Conservation (phyloP, 163 green algal genomes). For the Prototheca cutis region DNA sequence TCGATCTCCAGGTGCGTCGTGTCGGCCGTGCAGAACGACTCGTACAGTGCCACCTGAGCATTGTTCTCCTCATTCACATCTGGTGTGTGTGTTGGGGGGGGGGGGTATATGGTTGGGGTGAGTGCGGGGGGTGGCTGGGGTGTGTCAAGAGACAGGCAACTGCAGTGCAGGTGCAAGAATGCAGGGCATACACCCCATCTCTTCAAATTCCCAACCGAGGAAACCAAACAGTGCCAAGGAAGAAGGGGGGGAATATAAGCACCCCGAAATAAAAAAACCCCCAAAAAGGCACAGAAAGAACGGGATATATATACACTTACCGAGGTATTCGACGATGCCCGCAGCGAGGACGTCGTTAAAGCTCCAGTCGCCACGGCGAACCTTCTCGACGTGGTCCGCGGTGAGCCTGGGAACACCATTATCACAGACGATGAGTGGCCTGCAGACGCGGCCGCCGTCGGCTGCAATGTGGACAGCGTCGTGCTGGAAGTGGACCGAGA, state of each 20-base stretch:
- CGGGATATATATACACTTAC: no score
- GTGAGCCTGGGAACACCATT: slow-evolving; percentile 69
- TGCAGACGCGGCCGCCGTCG: slow-evolving; percentile 91
- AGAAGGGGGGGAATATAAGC: no score
- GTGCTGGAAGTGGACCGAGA: slow-evolving; percentile 52
- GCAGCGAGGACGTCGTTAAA: slow-evolving; percentile 82
- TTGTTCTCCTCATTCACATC: slow-evolving; percentile 96
- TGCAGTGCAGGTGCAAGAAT: no score
- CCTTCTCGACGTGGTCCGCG: slow-evolving; percentile 53
- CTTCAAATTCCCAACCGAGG: no score
- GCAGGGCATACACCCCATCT: no score
- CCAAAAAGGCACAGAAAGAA: no score
- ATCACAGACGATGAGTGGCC: slow-evolving; percentile 95
- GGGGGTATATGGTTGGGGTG: background rate
- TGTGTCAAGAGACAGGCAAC: no score
- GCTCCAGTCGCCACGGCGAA: slow-evolving; percentile 53
- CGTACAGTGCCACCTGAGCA: slow-evolving; percentile 65
- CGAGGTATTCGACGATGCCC: slow-evolving; percentile 96
- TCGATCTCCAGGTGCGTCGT: slow-evolving; percentile 98
- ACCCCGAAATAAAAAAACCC: no score
- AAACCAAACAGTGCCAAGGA: no score
- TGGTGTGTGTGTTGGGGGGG: slow-evolving; percentile 1
- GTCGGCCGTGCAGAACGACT: slow-evolving; percentile 32
- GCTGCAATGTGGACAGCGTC: slow-evolving; percentile 65
- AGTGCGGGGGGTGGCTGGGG: background rate